Percentiles rank a stretch among this genome's conserved stretches.
These are phyloP conservation scores for Nemania bipapillata DNA, from an alignment of 2,329 filamentous ascomycete genomes.

Conservation along the genomic window DNA sequence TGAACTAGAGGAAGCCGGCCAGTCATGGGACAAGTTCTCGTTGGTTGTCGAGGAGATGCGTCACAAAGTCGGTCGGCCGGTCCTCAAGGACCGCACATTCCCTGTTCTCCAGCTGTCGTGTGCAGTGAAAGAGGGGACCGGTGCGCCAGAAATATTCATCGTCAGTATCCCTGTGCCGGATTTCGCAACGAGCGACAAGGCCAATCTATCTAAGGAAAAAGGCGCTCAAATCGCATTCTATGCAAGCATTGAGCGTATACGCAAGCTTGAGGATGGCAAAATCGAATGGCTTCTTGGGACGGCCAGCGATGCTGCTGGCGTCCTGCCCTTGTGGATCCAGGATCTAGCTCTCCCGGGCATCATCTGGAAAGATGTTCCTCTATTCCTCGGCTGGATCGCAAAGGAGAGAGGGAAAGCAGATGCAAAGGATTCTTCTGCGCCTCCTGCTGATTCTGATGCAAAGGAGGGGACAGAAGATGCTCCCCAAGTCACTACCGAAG, in stretches of 20 bases:
- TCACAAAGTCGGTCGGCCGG: constrained; percentile 67
- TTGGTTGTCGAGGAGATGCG: constrained; percentile 71
- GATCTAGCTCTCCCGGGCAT: constrained; percentile 69
- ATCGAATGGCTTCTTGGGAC: constrained; percentile 84
- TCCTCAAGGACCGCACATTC: constrained; percentile 73
- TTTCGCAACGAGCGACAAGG: constrained; percentile 51
- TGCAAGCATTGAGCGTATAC: constrained; percentile 71
- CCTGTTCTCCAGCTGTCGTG: constrained; percentile 71
- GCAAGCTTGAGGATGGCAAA: constrained; percentile 55
- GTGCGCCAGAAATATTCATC: constrained; percentile 62
- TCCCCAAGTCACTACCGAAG: constrained; percentile 34
- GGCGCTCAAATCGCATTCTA: constrained; percentile 69
- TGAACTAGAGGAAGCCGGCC: constrained; percentile 53
- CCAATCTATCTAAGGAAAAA: constrained; percentile 55
- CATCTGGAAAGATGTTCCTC: constrained; percentile 76
- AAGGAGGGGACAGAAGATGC: constrained; percentile 16
- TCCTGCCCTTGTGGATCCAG: constrained; percentile 73
- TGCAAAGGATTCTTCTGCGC: constrained; percentile 11
- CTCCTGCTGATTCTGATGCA: constrained; percentile 8
- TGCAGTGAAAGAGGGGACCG: constrained; percentile 51
- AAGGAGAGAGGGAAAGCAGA: constrained; percentile 54
- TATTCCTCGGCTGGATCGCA: constrained; percentile 72
- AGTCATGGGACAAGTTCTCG: constrained; percentile 60
- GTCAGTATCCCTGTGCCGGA: constrained; percentile 66
- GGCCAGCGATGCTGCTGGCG: constrained; percentile 74